A percentile compares a stretch with the other conserved stretches of the same genome.
These are phyloP conservation scores for Helotiales sp. DNA, from an alignment of 2,329 filamentous ascomycete species.

Conservation along the genomic window DNA sequence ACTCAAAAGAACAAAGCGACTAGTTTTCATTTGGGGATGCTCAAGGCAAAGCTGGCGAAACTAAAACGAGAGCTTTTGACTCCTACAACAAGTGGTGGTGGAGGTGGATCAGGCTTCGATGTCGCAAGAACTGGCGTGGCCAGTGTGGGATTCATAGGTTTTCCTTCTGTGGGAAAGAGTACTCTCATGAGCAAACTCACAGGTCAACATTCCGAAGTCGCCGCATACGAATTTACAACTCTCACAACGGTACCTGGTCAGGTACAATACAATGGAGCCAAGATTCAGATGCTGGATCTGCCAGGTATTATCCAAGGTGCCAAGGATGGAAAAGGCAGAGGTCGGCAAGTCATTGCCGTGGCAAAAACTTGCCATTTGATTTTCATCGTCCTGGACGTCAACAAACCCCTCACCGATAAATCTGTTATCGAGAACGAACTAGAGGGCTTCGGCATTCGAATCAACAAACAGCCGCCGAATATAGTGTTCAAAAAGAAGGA, in stretches of 20 bases:
- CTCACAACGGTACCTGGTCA: constrained; percentile 96
- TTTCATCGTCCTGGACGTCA: constrained; percentile 97
- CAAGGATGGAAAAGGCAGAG: constrained; percentile 96
- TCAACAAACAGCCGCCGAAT: constrained; percentile 96
- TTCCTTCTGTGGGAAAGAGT: constrained; percentile 97
- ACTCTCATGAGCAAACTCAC: constrained; percentile 94
- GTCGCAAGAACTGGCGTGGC: constrained; percentile 97
- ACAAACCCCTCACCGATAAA: constrained; percentile 97
- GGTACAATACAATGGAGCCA: constrained; percentile 93
- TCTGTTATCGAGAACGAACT: constrained; percentile 91
- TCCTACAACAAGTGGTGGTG: constrained; percentile 79
- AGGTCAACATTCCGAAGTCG: constrained; percentile 94
- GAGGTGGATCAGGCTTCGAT: constrained; percentile 88
- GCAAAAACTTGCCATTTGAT: constrained; percentile 99
- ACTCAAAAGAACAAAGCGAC: constrained; percentile 98
- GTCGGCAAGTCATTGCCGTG: constrained; percentile 97
- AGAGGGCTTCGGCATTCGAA: constrained; percentile 95
- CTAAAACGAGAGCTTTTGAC: constrained; percentile 94
- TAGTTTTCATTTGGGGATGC: constrained; percentile 88
- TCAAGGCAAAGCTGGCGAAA: constrained; percentile 98
- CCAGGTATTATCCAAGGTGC: constrained; percentile 98
- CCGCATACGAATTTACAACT: constrained; percentile 98
- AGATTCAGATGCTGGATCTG: constrained; percentile 96
- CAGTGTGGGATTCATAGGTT: constrained; percentile 96
- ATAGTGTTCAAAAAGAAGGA: constrained; percentile 99